A percentile compares a stretch with the other conserved stretches of the same genome.
These are phyloP conservation scores for Brassica hybrid DNA, from an alignment of 441 rosid genomes.

Conservation along the genomic window DNA sequence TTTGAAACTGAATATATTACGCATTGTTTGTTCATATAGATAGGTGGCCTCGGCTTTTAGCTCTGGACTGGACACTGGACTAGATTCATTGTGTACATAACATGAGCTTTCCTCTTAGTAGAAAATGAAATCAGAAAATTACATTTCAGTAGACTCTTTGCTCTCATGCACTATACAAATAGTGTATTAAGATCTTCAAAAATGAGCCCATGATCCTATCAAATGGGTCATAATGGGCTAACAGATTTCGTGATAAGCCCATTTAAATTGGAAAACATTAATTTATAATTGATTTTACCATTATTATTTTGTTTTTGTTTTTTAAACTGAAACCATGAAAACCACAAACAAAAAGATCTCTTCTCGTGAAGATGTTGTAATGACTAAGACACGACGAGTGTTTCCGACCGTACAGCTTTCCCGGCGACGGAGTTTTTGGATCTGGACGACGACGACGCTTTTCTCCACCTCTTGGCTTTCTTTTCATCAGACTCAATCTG, in stretches of 20 bases:
- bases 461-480: constrained; percentile 55
- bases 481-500: constrained; percentile 76
- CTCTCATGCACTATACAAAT: neutral
- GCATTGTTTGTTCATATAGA: constrained; percentile 1
- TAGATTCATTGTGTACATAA: constrained; percentile 3
- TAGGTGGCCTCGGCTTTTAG: neutral
- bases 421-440: constrained; percentile 44
- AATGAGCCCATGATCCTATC: neutral
- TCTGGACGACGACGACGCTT: constrained; percentile 54
- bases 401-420: constrained; percentile 50
- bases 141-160: constrained; percentile 14
- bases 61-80: neutral
- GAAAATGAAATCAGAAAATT: no score
- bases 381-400: constrained; percentile 58
- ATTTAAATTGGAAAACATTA: neutral
- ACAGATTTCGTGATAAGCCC: neutral
- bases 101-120: constrained; percentile 9
- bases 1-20: neutral
- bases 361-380: neutral
- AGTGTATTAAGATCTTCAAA: neutral
- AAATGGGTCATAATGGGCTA: constrained; percentile 7
- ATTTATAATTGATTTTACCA: neutral
- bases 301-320: neutral
- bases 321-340: neutral
- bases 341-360: constrained; percentile 1